Evolutionary conservation across 352 stramenopile genomes (phyloP), one percentile per base, ranked within the genome.

Genomic region (Pythium biforme): DNA sequence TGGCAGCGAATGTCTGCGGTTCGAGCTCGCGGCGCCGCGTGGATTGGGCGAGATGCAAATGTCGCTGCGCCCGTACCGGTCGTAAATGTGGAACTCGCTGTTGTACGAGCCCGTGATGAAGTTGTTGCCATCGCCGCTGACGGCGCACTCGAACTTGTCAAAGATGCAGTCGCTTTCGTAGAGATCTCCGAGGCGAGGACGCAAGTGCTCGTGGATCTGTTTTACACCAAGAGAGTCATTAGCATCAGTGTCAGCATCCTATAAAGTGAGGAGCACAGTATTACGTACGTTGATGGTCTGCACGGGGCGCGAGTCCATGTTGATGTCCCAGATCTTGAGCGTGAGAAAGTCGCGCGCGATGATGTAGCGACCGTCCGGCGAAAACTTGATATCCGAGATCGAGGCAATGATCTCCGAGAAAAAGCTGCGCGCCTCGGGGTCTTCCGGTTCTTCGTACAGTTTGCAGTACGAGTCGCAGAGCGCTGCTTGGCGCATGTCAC

Each of bases 91-190:
- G 61, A 97, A 97, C 64, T 90, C 77, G 83, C 92, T 97, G 62
- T 96, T 94, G 85, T 98, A 98, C 52, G 91, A 97, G 47, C 95
- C 95, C 39, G 94, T 98, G 61, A 96, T 82, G 68, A 98, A 91
- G 76, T 92, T 90, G 67, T 96, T 94, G 50, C 89, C 92, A 66
- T 98, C 88, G 22, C 82, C 84, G 59, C 86, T 97, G 34, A 97
- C 80, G 10, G 80, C 82, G 54, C 95, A 96, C 70, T 98, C 94
- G 66, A 99, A 99, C 72, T 98, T 98, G 83, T 99, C 96, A 65
- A 98, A 99, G 59, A 99, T 98, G 66, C 86, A 97, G 69, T 99
- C 96, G 60, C 89, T 98, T 55, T 98, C 94, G 74, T 98, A 98
- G 6, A 98, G 64, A 59, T 98, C 88, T 22, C 77, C 79, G 27